Evolutionary conservation across 306 rosid species (phyloP), one percentile per base, ranked within the genome.

Genomic region (Lagenaria siceraria): DNA sequence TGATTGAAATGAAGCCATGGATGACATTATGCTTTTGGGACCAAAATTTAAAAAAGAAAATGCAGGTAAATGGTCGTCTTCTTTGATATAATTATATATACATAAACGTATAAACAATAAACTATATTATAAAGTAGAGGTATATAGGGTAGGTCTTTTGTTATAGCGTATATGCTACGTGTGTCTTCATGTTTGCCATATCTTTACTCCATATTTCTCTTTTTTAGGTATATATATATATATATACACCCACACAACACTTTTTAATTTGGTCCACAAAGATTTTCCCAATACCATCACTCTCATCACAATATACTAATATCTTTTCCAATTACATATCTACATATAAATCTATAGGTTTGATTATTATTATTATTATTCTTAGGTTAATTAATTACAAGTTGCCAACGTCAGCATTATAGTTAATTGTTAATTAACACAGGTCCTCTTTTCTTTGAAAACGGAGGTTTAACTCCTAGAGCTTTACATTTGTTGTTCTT

Each of bases 171-270:
- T 74, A 3, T 51, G 27, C 27, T 74, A 52, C 77, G 60, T 51
- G 46, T 74, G 77, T 73, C 7, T 53, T 74, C 77, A 51, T 74
- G 77, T 74, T 72, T 74, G 77, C 77, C 8, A 33, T 29, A 74
- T 74, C 77, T 51, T 74, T 51, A 74, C 77, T 74, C 77, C 46
- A 68, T 68, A 42, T 42, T 68, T 68, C 52, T 12, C 74, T 42
- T 68, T 68, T 68, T 68, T 68, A 68, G 74, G 54, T 68, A 42
- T 68, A 73, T 48, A 29, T 2, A 73, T 48, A 29, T 2, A 73
- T 7, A 72, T 59, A 48, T 51, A 74, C 54, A 18, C 74, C 53
- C 18, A 40, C 18, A 40, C 4, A 66, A 66, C 7, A 40, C 35
- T 52, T 63, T 60, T 40, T n/a, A n/a, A n/a, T n/a, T n/a, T 68